These are phyloP conservation scores for Hansenula sp. DNA, from an alignment of 1,139 yeast species.

Conservation along the genomic window DNA sequence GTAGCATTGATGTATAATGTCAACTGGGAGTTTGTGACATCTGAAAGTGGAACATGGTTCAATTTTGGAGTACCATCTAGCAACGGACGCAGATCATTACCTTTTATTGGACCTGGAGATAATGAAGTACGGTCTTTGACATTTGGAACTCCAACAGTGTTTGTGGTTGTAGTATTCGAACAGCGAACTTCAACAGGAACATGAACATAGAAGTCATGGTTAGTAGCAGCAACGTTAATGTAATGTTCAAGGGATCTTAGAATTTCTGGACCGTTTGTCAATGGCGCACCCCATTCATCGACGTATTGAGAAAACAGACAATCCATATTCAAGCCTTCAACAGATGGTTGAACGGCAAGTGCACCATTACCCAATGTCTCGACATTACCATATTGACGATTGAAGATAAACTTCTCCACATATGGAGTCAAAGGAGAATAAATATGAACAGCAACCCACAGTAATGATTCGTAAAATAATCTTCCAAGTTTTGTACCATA, in stretches of 20 bases:
- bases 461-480: conserved; percentile 68
- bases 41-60: conserved; percentile 46
- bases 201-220: conserved; percentile 74
- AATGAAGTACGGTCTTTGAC: conserved; percentile 33
- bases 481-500: conserved; percentile 81
- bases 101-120: conserved; percentile 77
- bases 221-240: conserved; percentile 56
- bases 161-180: conserved; percentile 70
- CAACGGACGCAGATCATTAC: conserved; percentile 77
- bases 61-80: conserved; percentile 76
- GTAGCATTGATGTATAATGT: conserved; percentile 91
- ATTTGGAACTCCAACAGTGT: conserved; percentile 25
- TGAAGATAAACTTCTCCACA: conserved; percentile 81
- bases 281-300: conserved; percentile 94
- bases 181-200: conserved; percentile 96
- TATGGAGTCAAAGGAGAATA: conserved; percentile 75
- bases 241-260: conserved; percentile 59
- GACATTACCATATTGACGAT: conserved; percentile 74
- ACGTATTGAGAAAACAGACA: conserved; percentile 93
- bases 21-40: conserved; percentile 72
- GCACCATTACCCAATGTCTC: conserved; percentile 68
- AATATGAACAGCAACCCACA: conserved; percentile 76
- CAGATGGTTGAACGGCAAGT: conserved; percentile 73
- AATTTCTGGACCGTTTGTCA: conserved; percentile 70
- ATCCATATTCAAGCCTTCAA: conserved; percentile 91